Evolutionary conservation across 768 basidiomycete genomes (phyloP).

Genomic region (Hirschioporus abietinus): DNA sequence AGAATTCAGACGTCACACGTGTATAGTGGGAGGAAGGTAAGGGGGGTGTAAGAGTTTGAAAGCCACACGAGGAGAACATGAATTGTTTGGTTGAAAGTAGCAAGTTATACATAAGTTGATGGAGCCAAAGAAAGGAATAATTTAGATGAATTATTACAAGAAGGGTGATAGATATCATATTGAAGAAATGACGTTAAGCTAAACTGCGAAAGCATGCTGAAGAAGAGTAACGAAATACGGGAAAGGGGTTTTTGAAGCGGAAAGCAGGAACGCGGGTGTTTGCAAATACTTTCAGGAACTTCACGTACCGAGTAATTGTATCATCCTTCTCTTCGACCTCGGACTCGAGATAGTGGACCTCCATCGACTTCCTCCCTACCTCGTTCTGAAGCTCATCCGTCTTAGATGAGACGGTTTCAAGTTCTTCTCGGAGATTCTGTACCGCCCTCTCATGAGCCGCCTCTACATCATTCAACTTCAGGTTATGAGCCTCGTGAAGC

Average conservation of each 20-base stretch:
- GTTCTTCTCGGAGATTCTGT: slow-evolving; percentile 47
- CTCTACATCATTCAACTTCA: slow-evolving; percentile 70
- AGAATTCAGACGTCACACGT: background rate
- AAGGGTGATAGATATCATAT: background rate
- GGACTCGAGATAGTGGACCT: slow-evolving; percentile 73
- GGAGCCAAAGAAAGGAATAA: background rate
- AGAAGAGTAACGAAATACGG: background rate
- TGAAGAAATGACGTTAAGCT: background rate
- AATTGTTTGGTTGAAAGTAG: background rate
- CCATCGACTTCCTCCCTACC: slow-evolving; percentile 68
- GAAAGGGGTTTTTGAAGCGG: background rate
- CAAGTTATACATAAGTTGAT: background rate
- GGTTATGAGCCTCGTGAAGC: slow-evolving; percentile 80
- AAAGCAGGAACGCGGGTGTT: background rate
- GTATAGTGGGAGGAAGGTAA: background rate
- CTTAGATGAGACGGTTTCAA: slow-evolving; percentile 45
- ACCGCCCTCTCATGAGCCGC: slow-evolving; percentile 58
- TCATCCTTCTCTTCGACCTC: slow-evolving; percentile 75
- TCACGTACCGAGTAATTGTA: slow-evolving; percentile 73
- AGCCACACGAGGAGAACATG: background rate
- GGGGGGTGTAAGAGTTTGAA: background rate
- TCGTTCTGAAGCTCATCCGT: slow-evolving; percentile 55
- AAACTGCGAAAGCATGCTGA: background rate
- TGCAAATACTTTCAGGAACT: slow-evolving; percentile 31
- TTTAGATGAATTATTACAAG: slow-evolving; percentile 1